Base-by-base conservation (phyloP, 2,329 filamentous ascomycete genomes). In the Mariannaea sp. region DNA sequence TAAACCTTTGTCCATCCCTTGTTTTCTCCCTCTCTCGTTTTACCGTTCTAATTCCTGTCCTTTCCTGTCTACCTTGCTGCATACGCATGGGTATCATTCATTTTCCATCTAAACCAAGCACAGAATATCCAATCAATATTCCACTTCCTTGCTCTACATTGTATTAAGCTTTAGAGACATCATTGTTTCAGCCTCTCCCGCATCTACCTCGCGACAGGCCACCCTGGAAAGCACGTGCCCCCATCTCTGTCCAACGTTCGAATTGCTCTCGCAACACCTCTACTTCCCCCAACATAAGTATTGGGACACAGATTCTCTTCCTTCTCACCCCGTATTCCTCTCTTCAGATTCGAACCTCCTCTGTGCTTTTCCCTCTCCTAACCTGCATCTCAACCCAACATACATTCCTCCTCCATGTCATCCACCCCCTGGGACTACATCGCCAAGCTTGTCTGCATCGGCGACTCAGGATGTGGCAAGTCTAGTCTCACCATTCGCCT, bases 381-480 rank as follows among this genome's bases (percentile, higher is more conserved):
- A 40, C 22, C 40, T 16, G n/a, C n/a, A 29, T 27, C 52, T 54
- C 44, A 56, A 40, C 47, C 60, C 17, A 44, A 35, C 14, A 36
- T 40, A 30, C 46, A 45, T 42, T 42, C 46, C 39, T 51, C 26
- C 33, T 58, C 65, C 70, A 85, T 85, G 82, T 80, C 81, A 69
- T 72, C 77, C 59, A 82, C 86, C 68, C 88, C 91, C 74, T 97
- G 93, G 93, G 92, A 97, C 78, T 97, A 95, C 79, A 99, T 97
- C 71, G 92, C 93, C 73, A 99, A 99, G 77, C 90, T 99, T 67
- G 93, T 97, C 70, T 96, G 91, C 77, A 92, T 99, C 68, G 94
- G 94, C 73, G 94, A 97, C 78, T 94, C 89, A 39, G 94, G 92
- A 71, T 96, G 91, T 70, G 94, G 94, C 69, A 99, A 99, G 80